These are phyloP conservation scores for Citrullus mucosospermus DNA, from an alignment of 306 rosid genomes.

Conservation along the genomic window DNA sequence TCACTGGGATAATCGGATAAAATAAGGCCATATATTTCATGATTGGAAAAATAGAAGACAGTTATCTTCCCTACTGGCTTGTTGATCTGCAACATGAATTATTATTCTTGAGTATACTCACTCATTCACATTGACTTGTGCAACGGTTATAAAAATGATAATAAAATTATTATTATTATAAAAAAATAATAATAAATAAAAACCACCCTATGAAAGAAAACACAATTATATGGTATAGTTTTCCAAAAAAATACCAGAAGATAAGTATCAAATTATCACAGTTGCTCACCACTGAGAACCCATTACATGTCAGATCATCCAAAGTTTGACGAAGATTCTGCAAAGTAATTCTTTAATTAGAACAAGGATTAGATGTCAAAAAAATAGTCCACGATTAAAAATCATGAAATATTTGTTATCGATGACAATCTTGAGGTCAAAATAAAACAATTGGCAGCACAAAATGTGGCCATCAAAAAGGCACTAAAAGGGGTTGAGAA, in stretches of 20 bases:
- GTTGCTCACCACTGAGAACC: conserved; percentile 77
- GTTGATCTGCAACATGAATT: neutral
- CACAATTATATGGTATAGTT: neutral
- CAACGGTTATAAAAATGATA: no score
- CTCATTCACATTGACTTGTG: neutral
- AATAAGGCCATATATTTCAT: neutral
- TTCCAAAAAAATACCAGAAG: neutral
- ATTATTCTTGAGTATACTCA: neutral
- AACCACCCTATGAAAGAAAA: neutral
- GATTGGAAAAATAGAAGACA: neutral
- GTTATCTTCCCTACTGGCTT: neutral
- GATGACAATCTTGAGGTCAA: neutral
- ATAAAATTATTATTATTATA: no score
- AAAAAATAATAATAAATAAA: neutral
- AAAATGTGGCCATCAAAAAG: neutral
- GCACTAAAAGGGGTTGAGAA: neutral
- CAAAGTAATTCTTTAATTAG: conserved; percentile 14
- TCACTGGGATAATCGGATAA: neutral
- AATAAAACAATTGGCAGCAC: neutral
- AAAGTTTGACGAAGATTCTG: conserved; percentile 97
- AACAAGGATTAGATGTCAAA: conserved; percentile 12
- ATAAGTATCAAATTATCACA: neutral
- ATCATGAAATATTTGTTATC: neutral
- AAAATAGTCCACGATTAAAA: neutral
- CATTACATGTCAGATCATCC: conserved; percentile 74